These are phyloP conservation scores for Trametes gibbosa DNA, from an alignment of 768 basidiomycete species.

Conservation along the genomic window DNA sequence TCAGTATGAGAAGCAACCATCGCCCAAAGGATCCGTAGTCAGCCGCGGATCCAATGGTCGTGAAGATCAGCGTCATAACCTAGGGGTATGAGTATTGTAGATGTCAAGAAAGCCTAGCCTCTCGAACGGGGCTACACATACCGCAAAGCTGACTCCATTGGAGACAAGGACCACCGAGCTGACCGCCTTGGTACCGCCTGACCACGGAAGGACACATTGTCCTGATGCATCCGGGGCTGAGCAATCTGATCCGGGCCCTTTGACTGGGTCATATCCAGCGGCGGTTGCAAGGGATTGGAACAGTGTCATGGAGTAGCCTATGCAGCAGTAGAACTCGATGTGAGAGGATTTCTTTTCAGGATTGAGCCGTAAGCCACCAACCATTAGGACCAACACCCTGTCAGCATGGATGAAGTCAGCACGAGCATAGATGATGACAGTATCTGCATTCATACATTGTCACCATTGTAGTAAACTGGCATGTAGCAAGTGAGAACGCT, in stretches of 20 bases:
- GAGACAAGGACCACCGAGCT: slow-evolving; percentile 75
- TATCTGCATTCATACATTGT: slow-evolving; percentile 53
- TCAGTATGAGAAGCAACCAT: slow-evolving; percentile 72
- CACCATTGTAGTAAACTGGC: slow-evolving; percentile 78
- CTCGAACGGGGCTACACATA: slow-evolving; percentile 29
- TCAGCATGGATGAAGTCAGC: not conserved
- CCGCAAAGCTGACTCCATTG: slow-evolving; percentile 74
- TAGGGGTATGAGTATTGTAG: slow-evolving; percentile 20
- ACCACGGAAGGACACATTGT: slow-evolving; percentile 79
- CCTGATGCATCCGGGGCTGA: slow-evolving; percentile 54
- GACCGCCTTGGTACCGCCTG: slow-evolving; percentile 66
- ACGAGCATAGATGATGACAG: not conserved
- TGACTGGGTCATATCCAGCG: slow-evolving; percentile 72
- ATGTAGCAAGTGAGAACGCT: not conserved
- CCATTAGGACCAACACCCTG: slow-evolving; percentile 69
- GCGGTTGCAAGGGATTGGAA: slow-evolving; percentile 71
- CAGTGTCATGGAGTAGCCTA: slow-evolving; percentile 59
- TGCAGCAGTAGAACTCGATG: not conserved
- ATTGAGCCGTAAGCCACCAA: slow-evolving; percentile 9
- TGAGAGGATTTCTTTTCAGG: not conserved
- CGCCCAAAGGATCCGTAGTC: slow-evolving; percentile 77
- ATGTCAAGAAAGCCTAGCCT: not conserved
- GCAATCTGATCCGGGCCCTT: slow-evolving; percentile 72
- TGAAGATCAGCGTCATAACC: slow-evolving; percentile 81
- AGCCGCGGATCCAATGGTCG: slow-evolving; percentile 66